Conservation (phyloP, 768 basidiomycete genomes). For the Grammothele lineata region DNA sequence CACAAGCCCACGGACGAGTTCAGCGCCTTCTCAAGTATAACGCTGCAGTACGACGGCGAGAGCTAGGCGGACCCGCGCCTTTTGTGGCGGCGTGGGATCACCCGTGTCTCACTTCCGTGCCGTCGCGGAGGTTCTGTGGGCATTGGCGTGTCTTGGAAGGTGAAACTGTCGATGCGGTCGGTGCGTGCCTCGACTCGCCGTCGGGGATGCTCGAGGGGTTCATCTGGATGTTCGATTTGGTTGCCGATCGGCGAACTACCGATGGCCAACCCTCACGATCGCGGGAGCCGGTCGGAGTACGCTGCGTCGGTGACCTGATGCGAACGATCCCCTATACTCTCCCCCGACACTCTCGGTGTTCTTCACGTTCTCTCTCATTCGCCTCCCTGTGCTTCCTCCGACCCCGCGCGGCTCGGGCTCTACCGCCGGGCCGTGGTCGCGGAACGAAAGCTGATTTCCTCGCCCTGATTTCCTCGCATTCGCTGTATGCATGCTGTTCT, state of each 20-base stretch:
- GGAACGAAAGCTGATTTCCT: no score
- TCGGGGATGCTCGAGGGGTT: no score
- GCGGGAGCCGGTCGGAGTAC: no score
- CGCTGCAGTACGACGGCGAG: slow-evolving; percentile 81
- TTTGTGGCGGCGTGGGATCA: not conserved
- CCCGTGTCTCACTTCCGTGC: not conserved
- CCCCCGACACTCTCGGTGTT: slow-evolving; percentile 5
- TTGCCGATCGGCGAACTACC: slow-evolving; percentile 7
- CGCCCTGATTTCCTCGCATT: no score
- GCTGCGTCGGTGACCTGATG: not conserved
- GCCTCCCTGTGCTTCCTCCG: not conserved
- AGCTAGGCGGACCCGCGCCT: slow-evolving; percentile 9
- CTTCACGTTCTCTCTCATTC: not conserved
- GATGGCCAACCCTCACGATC: no score
- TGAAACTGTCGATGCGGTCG: not conserved
- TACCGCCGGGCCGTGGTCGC: no score
- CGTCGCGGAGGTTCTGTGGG: no score
- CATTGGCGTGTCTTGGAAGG: no score
- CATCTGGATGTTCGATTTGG: not conserved
- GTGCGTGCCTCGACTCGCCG: no score
- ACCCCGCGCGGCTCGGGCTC: slow-evolving; percentile 8
- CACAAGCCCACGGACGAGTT: slow-evolving; percentile 64
- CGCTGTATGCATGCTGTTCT: no score
- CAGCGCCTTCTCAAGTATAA: slow-evolving; percentile 87
- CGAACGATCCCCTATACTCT: not conserved